Evolutionary conservation across 768 basidiomycete species (phyloP), one percentile per base, ranked within the genome.

Genomic region (Hortiboletus campestris): DNA sequence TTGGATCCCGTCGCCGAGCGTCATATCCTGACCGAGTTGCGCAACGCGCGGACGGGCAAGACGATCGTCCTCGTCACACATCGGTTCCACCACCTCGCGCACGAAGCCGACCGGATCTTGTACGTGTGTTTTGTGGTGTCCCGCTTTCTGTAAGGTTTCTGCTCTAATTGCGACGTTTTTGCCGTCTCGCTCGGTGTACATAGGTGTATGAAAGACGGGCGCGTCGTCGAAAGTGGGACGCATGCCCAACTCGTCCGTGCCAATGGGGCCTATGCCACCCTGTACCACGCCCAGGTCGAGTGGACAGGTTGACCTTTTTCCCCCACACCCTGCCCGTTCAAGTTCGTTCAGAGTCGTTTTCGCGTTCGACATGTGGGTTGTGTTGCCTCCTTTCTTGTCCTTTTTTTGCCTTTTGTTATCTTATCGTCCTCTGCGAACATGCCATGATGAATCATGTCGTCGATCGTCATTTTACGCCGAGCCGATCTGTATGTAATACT

Each of bases 11-110:
- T 78, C 42, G 79, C 75, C 0, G 85, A 87, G 63, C 75, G 72
- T 14, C 68, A 76, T 1, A 69, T 85, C 12, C 75, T 84, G 49
- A 59, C 73, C 16, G 67, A 69, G 11, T 64, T 84, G 34, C 67
- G 72, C 4, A 59, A 63, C 1, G 58, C 64, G 28, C 72, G 78
- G 6, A 62, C 68, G 13, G 81, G 78, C 1, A 83, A 79, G 67
- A 85, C 83, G 19, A 46, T 81, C 67, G 68, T 86, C 13, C 75
- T 83, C 41, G 80, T 84, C 8, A 81, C 80, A 0, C 84, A 86
- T 60, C 74, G 80, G 3, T 82, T 83, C 54, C 77, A 77, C 1
- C 75, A 79, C 50, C 69, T 84, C 16, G 79, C 75, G 0, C 76
- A 73, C 47, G 62, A 76, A 14, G 84, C 82, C 2, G 80, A 84